Base-by-base conservation (phyloP, 2,329 filamentous ascomycete genomes). In the Rutstroemia sp. region DNA sequence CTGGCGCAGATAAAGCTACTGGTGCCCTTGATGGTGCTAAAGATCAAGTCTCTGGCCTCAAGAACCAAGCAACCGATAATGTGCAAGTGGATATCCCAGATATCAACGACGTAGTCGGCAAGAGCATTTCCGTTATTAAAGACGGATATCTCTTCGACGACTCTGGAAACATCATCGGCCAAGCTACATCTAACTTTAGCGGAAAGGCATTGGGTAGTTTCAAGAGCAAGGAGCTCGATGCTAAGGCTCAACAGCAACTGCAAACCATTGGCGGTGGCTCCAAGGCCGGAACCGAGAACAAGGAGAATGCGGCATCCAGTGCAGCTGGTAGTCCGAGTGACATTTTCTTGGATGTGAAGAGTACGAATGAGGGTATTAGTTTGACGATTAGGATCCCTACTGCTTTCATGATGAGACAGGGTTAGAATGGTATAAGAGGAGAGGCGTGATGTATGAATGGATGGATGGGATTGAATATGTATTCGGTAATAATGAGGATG, bases 61-160 rank as follows among this genome's bases (percentile, higher is more conserved):
- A 25, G 21, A 14, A 23, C 5, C 19, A 47, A 16, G 44, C 16
- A 16, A 16, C 44, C 0, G 44, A 47, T 21, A 47, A 30, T 27
- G 14, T 47, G 16, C 44, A 47, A 16, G 6, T 47, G 16, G 21
- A 18, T 27, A 12, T 47, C 5, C 53, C 53, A 37, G 34, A 51
- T 4, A 16, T 56, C 7, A 44, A 51, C n/a, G 47, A 56, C 10
- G 10, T 86, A 4, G 84, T 85, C 16, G 86, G 86, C 52, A 86
- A 88, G 71, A 78, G 82, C 41, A 51, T 56, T 2, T 56, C 53
- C 23, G 83, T 89, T 62, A 86, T 88, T 73, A 88, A 88, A 73
- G 79, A 80, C 3, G 86, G 86, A 42, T 81, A 83, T 49, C 73
- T 81, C 0, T 80, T 84, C 23, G 81, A 83, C 63, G 70, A 70